Evolutionary conservation across 768 basidiomycete genomes (phyloP), one percentile per base, ranked within the genome.

Genomic region (Trametes villosa): DNA sequence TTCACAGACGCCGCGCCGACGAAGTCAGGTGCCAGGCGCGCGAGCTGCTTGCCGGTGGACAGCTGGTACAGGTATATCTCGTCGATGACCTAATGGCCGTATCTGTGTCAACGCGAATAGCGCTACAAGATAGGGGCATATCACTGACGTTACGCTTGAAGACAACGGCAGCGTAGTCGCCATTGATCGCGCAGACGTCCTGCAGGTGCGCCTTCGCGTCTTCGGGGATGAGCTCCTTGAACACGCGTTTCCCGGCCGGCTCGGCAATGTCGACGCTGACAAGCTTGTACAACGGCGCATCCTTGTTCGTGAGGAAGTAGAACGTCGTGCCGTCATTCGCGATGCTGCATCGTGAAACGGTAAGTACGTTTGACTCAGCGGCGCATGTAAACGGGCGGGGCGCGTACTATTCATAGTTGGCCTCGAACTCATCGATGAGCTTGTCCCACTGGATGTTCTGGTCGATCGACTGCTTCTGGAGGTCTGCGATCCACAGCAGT

Each of bases 141-240:
- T n/a, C 8, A 71, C 86, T 61, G 67, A 88, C 92, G 67, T 94
- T 89, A 53, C 84, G 82, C 66, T 89, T 88, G 78, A 91, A 92
- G 41, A 81, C 74, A 18, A 88, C 70, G 9, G 79, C 82, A 55
- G 93, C 78, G 44, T 81, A 79, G 67, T 87, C 81, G n/a, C 76
- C 70, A 54, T 81, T 80, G 24, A 90, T 76, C 20, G 80, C 72
- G 49, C 77, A 70, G 30, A 78, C 71, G 36, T 79, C 75, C n/a
- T 79, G 80, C 29, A 94, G 77, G 62, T 79, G 80, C 11, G 89
- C 87, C 46, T 84, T 76, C 62, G 81, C 77, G 71, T 85, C 80
- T 74, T 94, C 89, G 0, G 89, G 83, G 38, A 94, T 86, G 63
- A 91, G 75, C 50, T 88, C 87, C 50, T 76, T 73, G 71, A 80